phyloP scores from a whole-genome alignment of 202 grass and related monocot genomes.

The Musa balbisiana region DNA sequence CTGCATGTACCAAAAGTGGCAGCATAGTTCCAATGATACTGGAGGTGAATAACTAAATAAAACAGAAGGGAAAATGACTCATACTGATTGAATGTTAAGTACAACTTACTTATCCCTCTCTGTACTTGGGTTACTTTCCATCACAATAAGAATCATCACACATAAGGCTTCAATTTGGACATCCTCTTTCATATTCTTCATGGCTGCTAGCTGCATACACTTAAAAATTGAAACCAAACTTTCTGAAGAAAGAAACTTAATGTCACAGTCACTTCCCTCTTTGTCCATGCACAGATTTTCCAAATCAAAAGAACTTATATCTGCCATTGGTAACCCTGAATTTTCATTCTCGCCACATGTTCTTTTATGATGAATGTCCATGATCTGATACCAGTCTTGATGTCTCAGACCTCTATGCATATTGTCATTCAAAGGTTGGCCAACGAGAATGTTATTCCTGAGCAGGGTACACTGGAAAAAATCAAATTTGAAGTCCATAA shows the following conservation, averaged over 20 bases:
- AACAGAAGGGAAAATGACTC: conserved; percentile 15
- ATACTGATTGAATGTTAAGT: conserved; percentile 10
- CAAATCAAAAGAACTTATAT: conserved; percentile 11
- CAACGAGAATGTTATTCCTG: conserved; percentile 63
- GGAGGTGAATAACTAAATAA: conserved; percentile 13
- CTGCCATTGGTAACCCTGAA: conserved; percentile 10
- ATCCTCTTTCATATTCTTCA: conserved; percentile 43
- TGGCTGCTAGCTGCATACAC: conserved; percentile 38
- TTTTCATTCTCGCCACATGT: neutral
- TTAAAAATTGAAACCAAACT: conserved; percentile 53
- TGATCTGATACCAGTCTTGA: conserved; percentile 13
- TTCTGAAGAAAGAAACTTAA: conserved; percentile 43
- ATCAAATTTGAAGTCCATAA: conserved; percentile 93
- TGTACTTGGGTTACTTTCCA: conserved; percentile 47
- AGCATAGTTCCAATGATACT: conserved; percentile 24
- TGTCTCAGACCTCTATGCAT: conserved; percentile 24
- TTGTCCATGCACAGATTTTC: conserved; percentile 27
- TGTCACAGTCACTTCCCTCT: conserved; percentile 22
- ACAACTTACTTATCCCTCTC: conserved; percentile 58
- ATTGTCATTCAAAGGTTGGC: conserved; percentile 25
- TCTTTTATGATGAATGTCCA: neutral
- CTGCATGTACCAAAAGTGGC: conserved; percentile 32
- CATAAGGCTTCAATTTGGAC: conserved; percentile 50
- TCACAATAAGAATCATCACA: conserved; percentile 77
- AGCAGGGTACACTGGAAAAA: conserved; percentile 82